Conservation (phyloP, 768 basidiomycete genomes). For the Gyrodon lividus region DNA sequence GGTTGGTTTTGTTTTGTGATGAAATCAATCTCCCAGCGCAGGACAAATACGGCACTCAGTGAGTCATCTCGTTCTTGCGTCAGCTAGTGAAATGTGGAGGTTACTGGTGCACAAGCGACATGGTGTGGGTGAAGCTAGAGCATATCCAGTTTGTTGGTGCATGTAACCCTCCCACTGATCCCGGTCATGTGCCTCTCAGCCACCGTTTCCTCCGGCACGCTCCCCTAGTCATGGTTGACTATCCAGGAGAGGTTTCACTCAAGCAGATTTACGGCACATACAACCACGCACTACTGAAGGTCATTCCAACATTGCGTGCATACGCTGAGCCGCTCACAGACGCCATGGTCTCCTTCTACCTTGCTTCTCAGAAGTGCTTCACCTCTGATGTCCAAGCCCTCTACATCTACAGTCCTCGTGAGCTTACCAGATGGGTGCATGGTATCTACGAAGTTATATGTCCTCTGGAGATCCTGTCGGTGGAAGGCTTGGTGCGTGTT, state of each 20-base stretch:
- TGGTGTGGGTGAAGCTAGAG: conserved; percentile 96
- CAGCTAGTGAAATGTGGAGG: conserved; percentile 94
- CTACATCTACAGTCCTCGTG: conserved; percentile 98
- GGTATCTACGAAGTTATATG: conserved; percentile 97
- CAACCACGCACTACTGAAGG: conserved; percentile 93
- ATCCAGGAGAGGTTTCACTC: conserved; percentile 94
- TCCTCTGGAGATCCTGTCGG: conserved; percentile 88
- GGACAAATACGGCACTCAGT: conserved; percentile 98
- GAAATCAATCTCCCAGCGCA: conserved; percentile 97
- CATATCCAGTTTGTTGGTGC: conserved; percentile 99
- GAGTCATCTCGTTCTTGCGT: conserved; percentile 97
- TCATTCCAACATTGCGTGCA: conserved; percentile 90
- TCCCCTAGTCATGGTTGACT: conserved; percentile 98
- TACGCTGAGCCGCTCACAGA: conserved; percentile 94
- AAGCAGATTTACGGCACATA: conserved; percentile 99
- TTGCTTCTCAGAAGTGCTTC: conserved; percentile 90
- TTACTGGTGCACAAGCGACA: conserved; percentile 91
- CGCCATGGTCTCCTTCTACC: conserved; percentile 96
- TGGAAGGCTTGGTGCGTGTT: conserved; percentile 93
- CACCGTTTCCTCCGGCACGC: conserved; percentile 98
- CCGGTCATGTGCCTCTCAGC: conserved; percentile 96
- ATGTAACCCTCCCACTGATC: conserved; percentile 98
- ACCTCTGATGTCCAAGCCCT: conserved; percentile 98
- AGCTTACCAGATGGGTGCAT: conserved; percentile 95
- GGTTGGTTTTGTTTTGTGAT: conserved; percentile 99